These are phyloP conservation scores for Tolypocladium amazonense DNA, from an alignment of 2,329 filamentous ascomycete species.

Conservation along the genomic window DNA sequence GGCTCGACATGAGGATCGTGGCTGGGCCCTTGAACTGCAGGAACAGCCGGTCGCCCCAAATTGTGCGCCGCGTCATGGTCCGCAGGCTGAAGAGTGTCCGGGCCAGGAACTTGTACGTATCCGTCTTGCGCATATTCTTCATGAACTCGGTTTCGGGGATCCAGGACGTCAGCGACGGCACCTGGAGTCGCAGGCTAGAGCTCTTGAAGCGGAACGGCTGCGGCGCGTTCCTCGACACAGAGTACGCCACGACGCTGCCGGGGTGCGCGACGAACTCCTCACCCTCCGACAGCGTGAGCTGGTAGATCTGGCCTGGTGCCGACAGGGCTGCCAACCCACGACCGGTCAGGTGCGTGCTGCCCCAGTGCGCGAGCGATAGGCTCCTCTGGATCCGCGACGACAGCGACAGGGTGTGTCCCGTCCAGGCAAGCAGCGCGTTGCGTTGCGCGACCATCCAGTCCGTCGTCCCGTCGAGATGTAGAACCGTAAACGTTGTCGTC, in stretches of 20 bases:
- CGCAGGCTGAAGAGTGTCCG: constrained; percentile 57
- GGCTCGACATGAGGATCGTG: constrained; percentile 78
- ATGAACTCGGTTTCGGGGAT: constrained; percentile 66
- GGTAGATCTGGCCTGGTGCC: constrained; percentile 82
- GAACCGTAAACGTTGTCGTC: constrained; percentile 73
- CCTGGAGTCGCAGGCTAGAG: constrained; percentile 66
- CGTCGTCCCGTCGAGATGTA: constrained; percentile 84
- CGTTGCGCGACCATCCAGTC: constrained; percentile 93
- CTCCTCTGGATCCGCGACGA: constrained; percentile 64
- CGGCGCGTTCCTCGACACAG: constrained; percentile 61
- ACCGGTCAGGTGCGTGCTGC: constrained; percentile 78
- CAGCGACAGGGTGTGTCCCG: constrained; percentile 72
- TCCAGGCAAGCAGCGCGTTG: constrained; percentile 90
- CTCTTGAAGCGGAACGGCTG: constrained; percentile 77
- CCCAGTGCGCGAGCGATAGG: constrained; percentile 80
- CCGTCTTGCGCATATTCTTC: constrained; percentile 57
- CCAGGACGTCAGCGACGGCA: constrained; percentile 57
- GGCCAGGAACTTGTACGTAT: constrained; percentile 60
- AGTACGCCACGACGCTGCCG: constrained; percentile 85
- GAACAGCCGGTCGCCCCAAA: constrained; percentile 92
- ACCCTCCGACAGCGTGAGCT: constrained; percentile 66
- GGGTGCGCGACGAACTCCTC: constrained; percentile 91
- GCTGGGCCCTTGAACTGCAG: constrained; percentile 79
- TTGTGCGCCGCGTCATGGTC: constrained; percentile 67
- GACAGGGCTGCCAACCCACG: constrained; percentile 76